phyloP scores from a whole-genome alignment of 176 grass and related monocot species.

The Bothriochloa decipiens region DNA sequence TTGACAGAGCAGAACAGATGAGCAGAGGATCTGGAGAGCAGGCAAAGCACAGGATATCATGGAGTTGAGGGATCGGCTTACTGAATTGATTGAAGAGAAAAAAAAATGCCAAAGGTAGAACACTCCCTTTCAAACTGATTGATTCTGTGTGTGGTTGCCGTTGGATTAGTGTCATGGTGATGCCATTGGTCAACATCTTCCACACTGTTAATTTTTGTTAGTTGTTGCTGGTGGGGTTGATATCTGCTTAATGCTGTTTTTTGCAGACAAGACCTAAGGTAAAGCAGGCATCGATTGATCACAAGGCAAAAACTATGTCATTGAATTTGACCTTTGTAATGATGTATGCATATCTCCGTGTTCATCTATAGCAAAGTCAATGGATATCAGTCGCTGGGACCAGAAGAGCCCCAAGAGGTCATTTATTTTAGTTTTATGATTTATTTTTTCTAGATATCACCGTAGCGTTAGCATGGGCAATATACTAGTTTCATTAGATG shows the following conservation, averaged over 20 bases:
- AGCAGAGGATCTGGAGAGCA: conserved; percentile 75
- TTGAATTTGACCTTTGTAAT: conserved; percentile 60
- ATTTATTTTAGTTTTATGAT: too few relatives aligned
- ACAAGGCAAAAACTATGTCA: conserved; percentile 38
- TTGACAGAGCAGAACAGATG: conserved; percentile 67
- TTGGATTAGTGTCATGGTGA: background rate
- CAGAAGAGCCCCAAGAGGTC: too few relatives aligned
- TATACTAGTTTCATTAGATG: too few relatives aligned
- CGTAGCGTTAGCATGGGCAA: too few relatives aligned
- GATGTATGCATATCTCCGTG: conserved; percentile 41
- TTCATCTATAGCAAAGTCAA: conserved; percentile 22
- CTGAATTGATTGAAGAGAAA: conserved; percentile 54
- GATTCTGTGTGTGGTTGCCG: background rate
- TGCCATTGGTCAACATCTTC: background rate
- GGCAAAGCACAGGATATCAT: conserved; percentile 70
- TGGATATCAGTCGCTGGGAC: too few relatives aligned
- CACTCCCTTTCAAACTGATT: conserved; percentile 22
- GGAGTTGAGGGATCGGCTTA: conserved; percentile 66
- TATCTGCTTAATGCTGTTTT: background rate
- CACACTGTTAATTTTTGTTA: background rate
- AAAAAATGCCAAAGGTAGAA: conserved; percentile 63
- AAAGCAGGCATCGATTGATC: background rate
- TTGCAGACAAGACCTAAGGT: background rate
- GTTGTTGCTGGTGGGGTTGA: background rate
- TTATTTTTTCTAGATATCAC: too few relatives aligned